phyloP scores from a whole-genome alignment of 495 filamentous ascomycete species.

The Penicillium taxi region DNA sequence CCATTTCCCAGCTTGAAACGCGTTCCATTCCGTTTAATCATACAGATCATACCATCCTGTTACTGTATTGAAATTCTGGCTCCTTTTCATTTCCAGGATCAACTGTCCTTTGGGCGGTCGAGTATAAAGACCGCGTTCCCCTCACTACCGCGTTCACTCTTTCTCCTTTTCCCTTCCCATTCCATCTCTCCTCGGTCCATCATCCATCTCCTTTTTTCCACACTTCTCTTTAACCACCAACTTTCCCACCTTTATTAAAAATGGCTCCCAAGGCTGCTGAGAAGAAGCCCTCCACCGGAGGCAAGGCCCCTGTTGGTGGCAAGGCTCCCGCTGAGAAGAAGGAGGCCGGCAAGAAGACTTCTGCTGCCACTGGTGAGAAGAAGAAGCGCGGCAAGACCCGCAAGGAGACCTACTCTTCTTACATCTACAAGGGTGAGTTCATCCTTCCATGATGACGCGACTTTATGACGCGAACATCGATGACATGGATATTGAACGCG shows the following conservation, averaged over 20 bases:
- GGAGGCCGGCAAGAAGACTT: conserved; percentile 98
- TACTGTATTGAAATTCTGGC: conserved; percentile 46
- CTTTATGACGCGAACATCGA: conserved; percentile 3
- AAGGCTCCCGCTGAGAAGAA: conserved; percentile 95
- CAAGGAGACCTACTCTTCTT: conserved; percentile 99
- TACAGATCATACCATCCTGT: conserved; percentile 41
- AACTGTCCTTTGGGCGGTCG: conserved; percentile 32
- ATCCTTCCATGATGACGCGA: background rate
- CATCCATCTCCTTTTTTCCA: conserved; percentile 21
- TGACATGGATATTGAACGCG: conserved; percentile 5
- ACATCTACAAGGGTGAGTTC: conserved; percentile 98
- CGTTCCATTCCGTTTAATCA: conserved; percentile 32
- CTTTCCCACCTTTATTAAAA: conserved; percentile 45
- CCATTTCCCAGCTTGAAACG: conserved; percentile 9
- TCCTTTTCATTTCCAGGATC: conserved; percentile 38
- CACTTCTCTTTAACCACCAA: conserved; percentile 12
- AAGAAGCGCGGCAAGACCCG: conserved; percentile 99
- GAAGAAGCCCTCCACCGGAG: conserved; percentile 94
- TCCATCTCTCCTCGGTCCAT: conserved; percentile 33
- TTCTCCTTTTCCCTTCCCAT: conserved; percentile 29
- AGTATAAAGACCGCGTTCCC: conserved; percentile 48
- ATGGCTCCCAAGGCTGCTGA: conserved; percentile 93
- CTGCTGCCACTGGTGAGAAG: conserved; percentile 87
- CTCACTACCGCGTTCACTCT: conserved; percentile 41
- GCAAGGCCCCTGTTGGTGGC: conserved; percentile 86